Conservation (phyloP, 2,329 filamentous ascomycete genomes). For the Amesomyces nigricolor region DNA sequence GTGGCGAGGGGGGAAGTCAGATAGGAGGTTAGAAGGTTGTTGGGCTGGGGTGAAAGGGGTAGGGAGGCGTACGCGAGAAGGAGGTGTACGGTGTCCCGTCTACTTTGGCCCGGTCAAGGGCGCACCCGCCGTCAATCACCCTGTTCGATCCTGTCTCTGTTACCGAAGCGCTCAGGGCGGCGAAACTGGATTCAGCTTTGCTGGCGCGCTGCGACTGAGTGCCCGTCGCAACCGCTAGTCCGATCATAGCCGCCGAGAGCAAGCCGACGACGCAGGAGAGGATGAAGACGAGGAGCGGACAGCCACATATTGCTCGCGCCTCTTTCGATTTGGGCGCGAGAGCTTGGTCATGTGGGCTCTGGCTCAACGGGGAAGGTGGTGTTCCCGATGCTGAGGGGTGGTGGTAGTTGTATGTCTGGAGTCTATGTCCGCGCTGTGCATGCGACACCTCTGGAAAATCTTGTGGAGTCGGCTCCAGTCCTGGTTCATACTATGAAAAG, state of each 20-base stretch:
- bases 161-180: constrained; percentile 27
- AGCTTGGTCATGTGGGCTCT: constrained; percentile 7
- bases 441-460: constrained; percentile 24
- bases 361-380: constrained; percentile 6
- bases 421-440: constrained; percentile 7
- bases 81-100: constrained; percentile 37
- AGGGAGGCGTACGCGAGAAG: constrained; percentile 31
- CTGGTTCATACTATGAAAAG: constrained; percentile 18
- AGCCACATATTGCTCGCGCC: constrained; percentile 31
- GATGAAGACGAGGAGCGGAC: constrained; percentile 36
- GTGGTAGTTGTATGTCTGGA: constrained; percentile 8
- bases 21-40: constrained; percentile 10
- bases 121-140: constrained; percentile 38
- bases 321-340: background rate
- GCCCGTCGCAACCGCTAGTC: constrained; percentile 41
- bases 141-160: constrained; percentile 27
- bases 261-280: constrained; percentile 38
- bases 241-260: constrained; percentile 38
- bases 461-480: constrained; percentile 23
- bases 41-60: background rate
- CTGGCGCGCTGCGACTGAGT: constrained; percentile 37
- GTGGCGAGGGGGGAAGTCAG: no score
- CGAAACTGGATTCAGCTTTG: constrained; percentile 32
- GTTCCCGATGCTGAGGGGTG: background rate
- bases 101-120: constrained; percentile 31